A percentile compares a stretch with the other conserved stretches of the same genome.
Conservation (phyloP, 2,329 filamentous ascomycete genomes). For the Exutisphaerella laricina region DNA sequence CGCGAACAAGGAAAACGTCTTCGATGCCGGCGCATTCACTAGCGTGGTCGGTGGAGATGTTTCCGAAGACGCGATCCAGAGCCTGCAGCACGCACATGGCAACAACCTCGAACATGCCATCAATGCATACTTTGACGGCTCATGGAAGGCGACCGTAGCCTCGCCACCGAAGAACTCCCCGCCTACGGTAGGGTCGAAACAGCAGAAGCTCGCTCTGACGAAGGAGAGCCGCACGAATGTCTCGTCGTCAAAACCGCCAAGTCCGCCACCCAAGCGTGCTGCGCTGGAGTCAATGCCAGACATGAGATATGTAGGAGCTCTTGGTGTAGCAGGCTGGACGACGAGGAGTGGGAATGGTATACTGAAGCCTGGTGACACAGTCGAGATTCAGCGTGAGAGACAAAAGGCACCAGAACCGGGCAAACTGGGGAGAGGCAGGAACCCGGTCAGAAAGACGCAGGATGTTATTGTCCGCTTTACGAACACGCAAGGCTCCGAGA, state of each 20-base stretch:
- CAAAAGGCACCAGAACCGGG: slow-evolving; percentile 53
- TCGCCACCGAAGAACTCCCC: slow-evolving; percentile 18
- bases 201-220: slow-evolving; percentile 11
- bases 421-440: slow-evolving; percentile 38
- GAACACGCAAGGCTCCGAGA: slow-evolving; percentile 68
- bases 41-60: slow-evolving; percentile 54
- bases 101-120: slow-evolving; percentile 56
- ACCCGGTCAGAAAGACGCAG: slow-evolving; percentile 58
- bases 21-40: slow-evolving; percentile 52
- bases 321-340: slow-evolving; percentile 87
- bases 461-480: slow-evolving; percentile 93
- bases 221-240: slow-evolving; percentile 7
- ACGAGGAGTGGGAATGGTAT: slow-evolving; percentile 74
- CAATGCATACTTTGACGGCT: slow-evolving; percentile 60
- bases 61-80: slow-evolving; percentile 40
- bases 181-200: slow-evolving; percentile 9
- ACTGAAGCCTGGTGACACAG: slow-evolving; percentile 72
- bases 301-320: slow-evolving; percentile 78
- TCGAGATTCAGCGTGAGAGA: slow-evolving; percentile 82
- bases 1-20: slow-evolving; percentile 33
- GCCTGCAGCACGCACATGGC: slow-evolving; percentile 46
- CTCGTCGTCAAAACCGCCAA: slow-evolving; percentile 1
- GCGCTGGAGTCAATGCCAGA: slow-evolving; percentile 44
- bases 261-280: slow-evolving; percentile 14
- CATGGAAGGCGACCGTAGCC: slow-evolving; percentile 45